phyloP scores from a whole-genome alignment of 768 basidiomycete species.

The Macrolepiota albuminosa region DNA sequence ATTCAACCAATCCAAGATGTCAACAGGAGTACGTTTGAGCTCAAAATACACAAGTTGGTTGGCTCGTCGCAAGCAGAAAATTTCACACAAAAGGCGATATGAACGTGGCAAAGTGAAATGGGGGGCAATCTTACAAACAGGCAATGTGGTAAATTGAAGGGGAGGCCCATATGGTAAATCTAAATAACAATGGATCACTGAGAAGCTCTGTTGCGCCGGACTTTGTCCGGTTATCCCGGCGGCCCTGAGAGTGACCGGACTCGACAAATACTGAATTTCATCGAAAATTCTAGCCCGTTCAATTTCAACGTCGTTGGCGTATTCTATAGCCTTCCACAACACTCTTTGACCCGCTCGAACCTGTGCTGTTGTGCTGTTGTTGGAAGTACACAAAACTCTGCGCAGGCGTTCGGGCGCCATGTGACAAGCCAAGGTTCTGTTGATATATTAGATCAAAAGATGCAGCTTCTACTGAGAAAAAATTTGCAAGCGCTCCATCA shows the following conservation, averaged over 20 bases:
- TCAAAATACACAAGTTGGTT: neutral
- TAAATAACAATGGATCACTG: neutral
- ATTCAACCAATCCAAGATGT: neutral
- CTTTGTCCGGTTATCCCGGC: neutral
- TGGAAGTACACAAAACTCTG: neutral
- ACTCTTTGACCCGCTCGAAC: neutral
- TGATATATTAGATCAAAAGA: slow-evolving; percentile 8
- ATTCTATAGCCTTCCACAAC: neutral
- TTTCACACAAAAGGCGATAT: neutral
- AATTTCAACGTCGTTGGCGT: neutral
- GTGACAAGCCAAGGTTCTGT: slow-evolving; percentile 2
- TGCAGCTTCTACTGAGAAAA: neutral
- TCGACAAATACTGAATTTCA: neutral
- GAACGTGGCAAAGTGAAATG: neutral
- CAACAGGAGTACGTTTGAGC: neutral
- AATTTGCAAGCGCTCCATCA: neutral
- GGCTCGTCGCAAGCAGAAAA: too few relatives aligned
- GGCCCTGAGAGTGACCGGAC: neutral
- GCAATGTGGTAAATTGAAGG: neutral
- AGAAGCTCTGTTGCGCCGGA: neutral
- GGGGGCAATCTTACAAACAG: neutral
- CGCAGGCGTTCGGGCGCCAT: neutral
- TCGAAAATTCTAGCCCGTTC: neutral
- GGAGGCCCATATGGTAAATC: neutral
- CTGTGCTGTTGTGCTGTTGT: neutral